These are phyloP conservation scores for Alternaria triticina DNA, from an alignment of 2,329 filamentous ascomycete species.

Conservation along the genomic window DNA sequence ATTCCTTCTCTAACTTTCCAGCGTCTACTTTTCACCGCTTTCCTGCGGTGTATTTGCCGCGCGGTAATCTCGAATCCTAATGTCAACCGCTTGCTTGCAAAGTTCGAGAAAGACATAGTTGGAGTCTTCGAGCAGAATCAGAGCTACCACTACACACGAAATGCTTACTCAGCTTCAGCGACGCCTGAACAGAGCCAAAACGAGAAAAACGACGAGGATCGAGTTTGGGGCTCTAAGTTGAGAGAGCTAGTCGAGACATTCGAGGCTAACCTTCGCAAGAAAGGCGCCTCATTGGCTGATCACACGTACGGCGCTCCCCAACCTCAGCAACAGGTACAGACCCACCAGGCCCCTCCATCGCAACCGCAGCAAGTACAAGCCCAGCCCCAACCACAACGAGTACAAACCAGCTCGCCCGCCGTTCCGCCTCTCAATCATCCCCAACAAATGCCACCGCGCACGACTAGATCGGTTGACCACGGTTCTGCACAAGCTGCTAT, in stretches of 20 bases:
- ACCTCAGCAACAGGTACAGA: neutral
- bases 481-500: constrained; percentile 8
- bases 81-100: neutral
- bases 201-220: constrained; percentile 7
- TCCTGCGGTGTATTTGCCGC: constrained; percentile 53
- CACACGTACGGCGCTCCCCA: neutral
- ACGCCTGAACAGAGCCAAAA: neutral
- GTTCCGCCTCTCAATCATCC: neutral
- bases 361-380: neutral
- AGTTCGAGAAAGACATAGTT: constrained; percentile 14
- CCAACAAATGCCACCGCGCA: neutral
- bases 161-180: neutral
- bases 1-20: constrained; percentile 62
- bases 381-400: neutral
- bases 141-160: neutral
- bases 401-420: neutral
- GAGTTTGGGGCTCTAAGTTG: constrained; percentile 7
- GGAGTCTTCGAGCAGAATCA: constrained; percentile 16
- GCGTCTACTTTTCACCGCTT: constrained; percentile 60
- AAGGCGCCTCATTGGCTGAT: neutral
- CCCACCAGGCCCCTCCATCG: neutral
- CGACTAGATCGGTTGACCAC: neutral
- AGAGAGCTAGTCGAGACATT: constrained; percentile 2
- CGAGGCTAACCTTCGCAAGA: neutral
- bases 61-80: neutral